Evolutionary conservation across 2,329 filamentous ascomycete genomes (phyloP).

Genomic region (Pochonia chlamydosporia): DNA sequence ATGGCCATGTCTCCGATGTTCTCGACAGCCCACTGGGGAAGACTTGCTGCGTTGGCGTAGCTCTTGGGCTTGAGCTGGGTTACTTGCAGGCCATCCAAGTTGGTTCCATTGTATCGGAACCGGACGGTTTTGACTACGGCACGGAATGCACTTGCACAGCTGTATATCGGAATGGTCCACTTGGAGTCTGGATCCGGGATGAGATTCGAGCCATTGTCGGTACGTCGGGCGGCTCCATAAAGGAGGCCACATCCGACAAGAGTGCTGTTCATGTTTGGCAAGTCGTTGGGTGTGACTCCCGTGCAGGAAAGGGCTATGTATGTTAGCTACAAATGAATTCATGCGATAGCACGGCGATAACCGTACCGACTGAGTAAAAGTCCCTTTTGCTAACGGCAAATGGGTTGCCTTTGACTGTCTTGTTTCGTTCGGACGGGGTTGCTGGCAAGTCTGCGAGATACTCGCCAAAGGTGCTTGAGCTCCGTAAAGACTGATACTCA

Average conservation of each 20-base stretch:
- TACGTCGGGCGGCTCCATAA: slow-evolving; percentile 29
- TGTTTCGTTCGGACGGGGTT: too few species aligned
- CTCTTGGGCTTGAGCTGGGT: slow-evolving; percentile 27
- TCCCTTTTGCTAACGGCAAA: background rate
- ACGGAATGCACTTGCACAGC: slow-evolving; percentile 34
- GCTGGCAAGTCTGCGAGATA: background rate
- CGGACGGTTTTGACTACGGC: slow-evolving; percentile 39
- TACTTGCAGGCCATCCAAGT: slow-evolving; percentile 27
- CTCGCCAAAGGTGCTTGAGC: background rate
- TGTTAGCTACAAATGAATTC: too few species aligned
- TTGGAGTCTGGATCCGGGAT: slow-evolving; percentile 32
- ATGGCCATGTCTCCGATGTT: slow-evolving; percentile 14
- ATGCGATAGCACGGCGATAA: too few species aligned
- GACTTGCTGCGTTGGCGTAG: slow-evolving; percentile 23
- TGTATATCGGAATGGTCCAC: slow-evolving; percentile 37
- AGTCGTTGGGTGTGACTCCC: slow-evolving; percentile 22
- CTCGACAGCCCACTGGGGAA: slow-evolving; percentile 28
- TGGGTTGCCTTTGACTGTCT: background rate
- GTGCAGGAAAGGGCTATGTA: slow-evolving; percentile 3
- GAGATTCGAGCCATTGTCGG: slow-evolving; percentile 25
- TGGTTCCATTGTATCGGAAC: slow-evolving; percentile 34
- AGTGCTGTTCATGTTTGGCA: slow-evolving; percentile 36
- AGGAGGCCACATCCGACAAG: slow-evolving; percentile 33
- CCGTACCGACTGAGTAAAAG: slow-evolving; percentile 3
- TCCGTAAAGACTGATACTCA: background rate